A percentile compares a stretch with the other conserved stretches of the same genome.
Evolutionary conservation across 192 early-diverging fungal genomes (phyloP).

Genomic region (Gigaspora rosea): DNA sequence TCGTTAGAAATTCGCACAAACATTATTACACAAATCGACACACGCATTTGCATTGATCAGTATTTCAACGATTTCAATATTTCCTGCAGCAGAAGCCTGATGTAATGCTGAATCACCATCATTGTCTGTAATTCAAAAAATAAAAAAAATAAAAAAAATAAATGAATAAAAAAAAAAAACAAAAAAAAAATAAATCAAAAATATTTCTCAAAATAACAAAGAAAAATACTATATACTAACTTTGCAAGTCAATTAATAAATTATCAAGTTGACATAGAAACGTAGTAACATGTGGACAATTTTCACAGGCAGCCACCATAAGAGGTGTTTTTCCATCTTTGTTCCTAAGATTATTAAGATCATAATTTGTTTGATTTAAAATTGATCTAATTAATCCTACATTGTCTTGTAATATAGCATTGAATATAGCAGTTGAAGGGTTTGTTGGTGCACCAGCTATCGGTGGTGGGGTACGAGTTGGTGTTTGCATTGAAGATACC

Average conservation of each 20-base stretch:
- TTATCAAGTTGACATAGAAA: constrained; percentile 34
- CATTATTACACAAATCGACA: constrained; percentile 41
- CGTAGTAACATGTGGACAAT: constrained; percentile 38
- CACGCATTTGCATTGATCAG: constrained; percentile 40
- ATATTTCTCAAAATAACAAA: background rate
- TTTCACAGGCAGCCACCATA: constrained; percentile 46
- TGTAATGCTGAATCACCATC: constrained; percentile 49
- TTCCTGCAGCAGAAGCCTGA: constrained; percentile 42
- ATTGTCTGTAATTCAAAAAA: constrained; percentile 32
- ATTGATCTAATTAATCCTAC: constrained; percentile 42
- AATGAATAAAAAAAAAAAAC: too few relatives aligned
- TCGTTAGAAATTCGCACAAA: constrained; percentile 8
- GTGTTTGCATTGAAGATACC: constrained; percentile 34
- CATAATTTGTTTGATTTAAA: constrained; percentile 35
- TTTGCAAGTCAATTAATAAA: constrained; percentile 39
- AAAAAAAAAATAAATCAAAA: background rate
- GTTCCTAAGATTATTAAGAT: constrained; percentile 41
- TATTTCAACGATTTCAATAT: constrained; percentile 41
- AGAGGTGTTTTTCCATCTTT: constrained; percentile 45
- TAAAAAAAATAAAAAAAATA: constrained; percentile 15
- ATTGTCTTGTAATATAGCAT: constrained; percentile 43
- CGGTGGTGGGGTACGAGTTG: constrained; percentile 27
- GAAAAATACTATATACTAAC: constrained; percentile 12
- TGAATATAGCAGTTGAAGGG: constrained; percentile 39
- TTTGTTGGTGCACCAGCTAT: background rate